phyloP scores from a whole-genome alignment of 2,329 filamentous ascomycete species.

The Exophiala dermatitidis region DNA sequence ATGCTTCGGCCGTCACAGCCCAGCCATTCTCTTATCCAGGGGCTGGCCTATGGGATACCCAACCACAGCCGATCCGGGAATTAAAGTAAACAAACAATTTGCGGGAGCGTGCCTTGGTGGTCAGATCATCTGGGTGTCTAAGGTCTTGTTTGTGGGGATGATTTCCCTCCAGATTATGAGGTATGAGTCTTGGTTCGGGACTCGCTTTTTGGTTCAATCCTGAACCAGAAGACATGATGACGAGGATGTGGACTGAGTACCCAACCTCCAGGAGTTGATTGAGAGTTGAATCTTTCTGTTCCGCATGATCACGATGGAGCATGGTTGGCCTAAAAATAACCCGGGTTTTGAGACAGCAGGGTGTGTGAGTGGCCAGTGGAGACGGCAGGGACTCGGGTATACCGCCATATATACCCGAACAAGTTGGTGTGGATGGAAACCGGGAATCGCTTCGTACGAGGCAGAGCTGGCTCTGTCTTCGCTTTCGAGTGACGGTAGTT shows the following conservation, averaged over 20 bases:
- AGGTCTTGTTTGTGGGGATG: background rate
- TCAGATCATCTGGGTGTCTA: background rate
- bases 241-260: background rate
- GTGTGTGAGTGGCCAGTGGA: background rate
- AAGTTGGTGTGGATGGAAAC: no score
- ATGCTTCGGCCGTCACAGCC: background rate
- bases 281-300: background rate
- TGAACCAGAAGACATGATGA: background rate
- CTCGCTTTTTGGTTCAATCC: background rate
- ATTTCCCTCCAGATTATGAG: background rate
- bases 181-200: background rate
- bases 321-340: constrained; percentile 1
- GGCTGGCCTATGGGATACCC: background rate
- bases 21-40: background rate
- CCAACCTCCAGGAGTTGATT: background rate
- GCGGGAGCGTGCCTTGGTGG: background rate
- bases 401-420: no score
- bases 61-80: background rate
- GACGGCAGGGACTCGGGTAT: background rate
- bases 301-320: background rate
- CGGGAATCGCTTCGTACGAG: no score
- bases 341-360: background rate
- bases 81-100: background rate
- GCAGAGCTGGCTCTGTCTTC: no score
- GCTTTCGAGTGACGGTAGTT: no score